Base-by-base conservation (phyloP, 305 asterid genomes). In the Fraxinus xanthoxyloides region DNA sequence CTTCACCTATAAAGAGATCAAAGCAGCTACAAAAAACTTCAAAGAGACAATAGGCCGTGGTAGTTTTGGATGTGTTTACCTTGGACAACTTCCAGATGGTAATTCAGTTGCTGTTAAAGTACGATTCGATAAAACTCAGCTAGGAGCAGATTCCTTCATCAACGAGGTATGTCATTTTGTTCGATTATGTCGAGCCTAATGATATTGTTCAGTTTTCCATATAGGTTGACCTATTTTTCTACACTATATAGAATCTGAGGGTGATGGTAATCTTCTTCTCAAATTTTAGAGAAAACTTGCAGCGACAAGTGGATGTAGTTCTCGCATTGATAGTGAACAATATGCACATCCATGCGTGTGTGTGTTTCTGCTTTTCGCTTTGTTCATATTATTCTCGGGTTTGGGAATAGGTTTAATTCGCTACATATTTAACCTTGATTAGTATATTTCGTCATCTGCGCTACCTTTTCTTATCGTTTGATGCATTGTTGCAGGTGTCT, bases 81-180 rank as follows among this genome's bases (percentile, higher is more conserved):
- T 80, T 59, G 98, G 99, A 78, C 92, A 92, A 88, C 95, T 95
- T 63, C 88, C 88, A 3, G 91, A 88, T 77, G 98, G 97, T 34
- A 94, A 88, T 84, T 84, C 76, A 85, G 92, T 95, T 19, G 99
- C 99, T 76, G 97, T 95, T 38, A 94, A 95, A 94, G 97, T 95
- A 59, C 92, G 97, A 80, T 94, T 88, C 43, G 99, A 92, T 48
- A 95, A 89, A 89, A 87, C 92, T 88, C 97, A 90, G 83, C 90
- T 92, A 21, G 97, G 98, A 15, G 97, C 93, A 31, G 98, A 94
- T 85, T 92, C 99, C 74, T 95, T 95, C 90, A 88, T 92, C 82
- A 94, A 95, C 80, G 98, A 95, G 99, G 99, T 95, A 69, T 48
- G 59, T 36, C 78, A 75, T 48, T 77, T 46, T 24, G 34, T 24